Conservation (phyloP, 352 stramenopile genomes). For the Phytophthora hibernalis region DNA sequence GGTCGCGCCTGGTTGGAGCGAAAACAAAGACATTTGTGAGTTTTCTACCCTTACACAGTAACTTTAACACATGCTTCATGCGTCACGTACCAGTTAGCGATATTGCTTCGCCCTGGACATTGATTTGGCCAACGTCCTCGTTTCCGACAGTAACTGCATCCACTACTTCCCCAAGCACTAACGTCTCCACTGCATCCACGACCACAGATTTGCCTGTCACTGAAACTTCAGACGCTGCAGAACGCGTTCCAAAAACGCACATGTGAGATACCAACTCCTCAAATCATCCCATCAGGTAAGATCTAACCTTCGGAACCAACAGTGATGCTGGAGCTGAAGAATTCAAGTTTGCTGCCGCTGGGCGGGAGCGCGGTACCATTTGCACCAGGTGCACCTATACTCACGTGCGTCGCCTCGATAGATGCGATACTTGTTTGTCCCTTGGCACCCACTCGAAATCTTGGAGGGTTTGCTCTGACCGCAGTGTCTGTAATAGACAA, state of each 20-base stretch:
- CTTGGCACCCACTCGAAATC: conserved; percentile 36
- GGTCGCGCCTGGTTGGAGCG: conserved; percentile 26
- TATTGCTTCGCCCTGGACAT: conserved; percentile 27
- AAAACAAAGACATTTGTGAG: conserved; percentile 3
- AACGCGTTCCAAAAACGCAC: conserved; percentile 6
- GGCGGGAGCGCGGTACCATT: conserved; percentile 33
- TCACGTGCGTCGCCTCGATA: conserved; percentile 41
- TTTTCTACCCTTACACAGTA: neutral
- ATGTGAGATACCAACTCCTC: conserved; percentile 9
- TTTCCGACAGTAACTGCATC: conserved; percentile 30
- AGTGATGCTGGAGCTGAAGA: conserved; percentile 43
- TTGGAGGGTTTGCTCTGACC: conserved; percentile 32
- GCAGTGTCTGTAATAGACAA: conserved; percentile 34
- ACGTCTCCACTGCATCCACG: conserved; percentile 33
- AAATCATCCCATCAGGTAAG: conserved; percentile 3
- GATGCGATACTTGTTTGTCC: conserved; percentile 35
- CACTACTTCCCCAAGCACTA: conserved; percentile 31
- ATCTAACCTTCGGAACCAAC: conserved; percentile 42
- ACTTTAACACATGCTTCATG: neutral
- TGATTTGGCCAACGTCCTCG: conserved; percentile 27
- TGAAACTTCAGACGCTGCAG: conserved; percentile 33
- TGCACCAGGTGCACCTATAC: conserved; percentile 39
- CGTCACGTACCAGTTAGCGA: conserved; percentile 31
- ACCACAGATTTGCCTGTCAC: conserved; percentile 34
- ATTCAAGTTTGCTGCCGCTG: conserved; percentile 27